A percentile compares a stretch with the other conserved stretches of the same genome.
These are phyloP conservation scores for Calonectria ilicicola DNA, from an alignment of 2,329 filamentous ascomycete genomes.

Conservation along the genomic window DNA sequence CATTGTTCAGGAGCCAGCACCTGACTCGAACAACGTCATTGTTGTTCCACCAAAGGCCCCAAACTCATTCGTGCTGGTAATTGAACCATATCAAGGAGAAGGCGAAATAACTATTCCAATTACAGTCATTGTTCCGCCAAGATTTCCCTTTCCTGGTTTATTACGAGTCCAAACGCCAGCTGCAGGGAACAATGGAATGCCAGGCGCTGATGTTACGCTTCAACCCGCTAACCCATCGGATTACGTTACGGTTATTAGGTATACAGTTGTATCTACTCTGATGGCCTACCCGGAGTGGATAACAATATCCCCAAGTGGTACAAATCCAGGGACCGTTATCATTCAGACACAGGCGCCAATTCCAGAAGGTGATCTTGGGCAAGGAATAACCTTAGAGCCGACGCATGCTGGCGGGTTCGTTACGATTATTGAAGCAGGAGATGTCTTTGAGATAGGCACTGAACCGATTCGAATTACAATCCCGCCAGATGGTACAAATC, in stretches of 20 bases:
- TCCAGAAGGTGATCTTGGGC: not conserved
- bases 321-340: conserved; percentile 31
- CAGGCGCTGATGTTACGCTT: conserved; percentile 24
- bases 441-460: conserved; percentile 21
- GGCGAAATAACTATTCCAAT: conserved; percentile 29
- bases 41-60: conserved; percentile 33
- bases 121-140: conserved; percentile 29
- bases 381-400: conserved; percentile 29
- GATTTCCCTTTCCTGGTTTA: conserved; percentile 19
- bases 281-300: conserved; percentile 7
- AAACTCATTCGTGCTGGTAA: conserved; percentile 33
- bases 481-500: conserved; percentile 33
- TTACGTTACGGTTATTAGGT: conserved; percentile 34
- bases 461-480: conserved; percentile 32
- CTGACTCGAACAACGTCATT: conserved; percentile 21
- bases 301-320: conserved; percentile 32
- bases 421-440: conserved; percentile 35
- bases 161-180: conserved; percentile 38
- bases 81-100: conserved; percentile 32
- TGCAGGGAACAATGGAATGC: not conserved
- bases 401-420: conserved; percentile 25
- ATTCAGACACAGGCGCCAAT: conserved; percentile 28
- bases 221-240: conserved; percentile 19
- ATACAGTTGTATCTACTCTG: conserved; percentile 8
- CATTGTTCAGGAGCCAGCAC: conserved; percentile 33